Base-by-base conservation (phyloP, 441 rosid species). In the Adansonia madagascariensis region DNA sequence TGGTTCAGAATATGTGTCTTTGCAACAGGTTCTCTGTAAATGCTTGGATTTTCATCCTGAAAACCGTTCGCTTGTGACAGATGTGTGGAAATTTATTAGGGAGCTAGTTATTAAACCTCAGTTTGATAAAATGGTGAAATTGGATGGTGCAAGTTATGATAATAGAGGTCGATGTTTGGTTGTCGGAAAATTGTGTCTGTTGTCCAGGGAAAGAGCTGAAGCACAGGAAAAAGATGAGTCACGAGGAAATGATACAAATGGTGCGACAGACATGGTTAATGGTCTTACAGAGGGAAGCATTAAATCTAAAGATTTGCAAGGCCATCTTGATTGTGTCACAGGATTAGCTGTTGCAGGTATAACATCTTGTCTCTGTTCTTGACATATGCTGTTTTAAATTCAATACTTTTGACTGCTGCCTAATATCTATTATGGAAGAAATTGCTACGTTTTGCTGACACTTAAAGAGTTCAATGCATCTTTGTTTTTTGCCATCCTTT, bases 321-420 rank as follows among this genome's bases (percentile, higher is more conserved):
- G 97, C 65, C 99, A 93, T 82, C 92, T 86, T 74, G 94, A 86
- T 87, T 86, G 89, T 81, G 85, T 94, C 74, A 93, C 97, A 0
- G 93, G 89, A 66, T 89, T 95, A 75, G 90, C 95, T 1, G 3
- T 94, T 63, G 99, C 95, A 89, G 97, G 99, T 95, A 81, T 78
- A 80, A 63, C 63, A 59, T 39, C 57, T 24, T 60, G 49, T 62
- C 35, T 15, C 53, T 73, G 55, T 41, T 59, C 27, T 31, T 62
- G 18, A 39, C 4, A 67, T 70, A 14, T 11, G 52, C 17, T 73
- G 57, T 4, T 49, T 20, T 6, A 63, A 11, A 18, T 61, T 61
- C n/a, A 6, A 14, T 61, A 1, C 3, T 41, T 15, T 46, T 18
- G 31, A 20, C 44, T 59, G 56, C 55, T 12, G 8, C n/a, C 62